These are phyloP conservation scores for Phytopythium boreale DNA, from an alignment of 352 stramenopile genomes.

Conservation along the genomic window DNA sequence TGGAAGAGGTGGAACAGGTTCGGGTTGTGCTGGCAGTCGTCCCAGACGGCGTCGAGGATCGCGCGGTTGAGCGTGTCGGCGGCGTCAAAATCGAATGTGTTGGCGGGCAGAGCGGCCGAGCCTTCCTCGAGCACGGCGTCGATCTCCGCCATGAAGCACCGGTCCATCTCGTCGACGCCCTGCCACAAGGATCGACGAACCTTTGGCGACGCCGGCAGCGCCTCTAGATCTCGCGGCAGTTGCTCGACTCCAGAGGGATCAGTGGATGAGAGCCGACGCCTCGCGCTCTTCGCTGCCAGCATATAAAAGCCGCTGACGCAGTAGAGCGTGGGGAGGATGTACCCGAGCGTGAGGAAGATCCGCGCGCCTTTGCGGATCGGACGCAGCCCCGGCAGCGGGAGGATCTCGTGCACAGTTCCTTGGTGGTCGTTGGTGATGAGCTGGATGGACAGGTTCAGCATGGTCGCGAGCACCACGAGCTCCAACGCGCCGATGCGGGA, in stretches of 20 bases:
- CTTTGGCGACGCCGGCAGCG: constrained; percentile 12
- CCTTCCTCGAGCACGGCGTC: constrained; percentile 35
- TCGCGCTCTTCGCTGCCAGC: constrained; percentile 30
- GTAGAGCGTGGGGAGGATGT: constrained; percentile 67
- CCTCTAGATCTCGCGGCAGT: constrained; percentile 5
- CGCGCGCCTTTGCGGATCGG: constrained; percentile 52
- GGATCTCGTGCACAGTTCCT: constrained; percentile 57
- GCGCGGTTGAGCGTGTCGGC: constrained; percentile 69
- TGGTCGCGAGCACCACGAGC: constrained; percentile 67
- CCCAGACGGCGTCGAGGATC: constrained; percentile 80
- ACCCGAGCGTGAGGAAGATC: constrained; percentile 59
- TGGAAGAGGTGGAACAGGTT: constrained; percentile 84
- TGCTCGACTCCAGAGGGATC: not conserved
- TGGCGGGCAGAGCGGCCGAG: constrained; percentile 10
- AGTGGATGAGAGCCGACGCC: not conserved
- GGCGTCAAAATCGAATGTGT: constrained; percentile 53
- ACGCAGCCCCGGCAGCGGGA: constrained; percentile 41
- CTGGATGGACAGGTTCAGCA: constrained; percentile 70
- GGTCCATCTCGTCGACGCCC: constrained; percentile 74
- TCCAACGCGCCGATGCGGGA: constrained; percentile 60
- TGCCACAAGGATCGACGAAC: constrained; percentile 51
- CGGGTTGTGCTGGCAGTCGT: constrained; percentile 82
- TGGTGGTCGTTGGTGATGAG: constrained; percentile 83
- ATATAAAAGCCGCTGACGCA: constrained; percentile 73
- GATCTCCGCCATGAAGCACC: constrained; percentile 58